phyloP scores from a whole-genome alignment of 768 basidiomycete genomes.

The Tricholomella constricta region DNA sequence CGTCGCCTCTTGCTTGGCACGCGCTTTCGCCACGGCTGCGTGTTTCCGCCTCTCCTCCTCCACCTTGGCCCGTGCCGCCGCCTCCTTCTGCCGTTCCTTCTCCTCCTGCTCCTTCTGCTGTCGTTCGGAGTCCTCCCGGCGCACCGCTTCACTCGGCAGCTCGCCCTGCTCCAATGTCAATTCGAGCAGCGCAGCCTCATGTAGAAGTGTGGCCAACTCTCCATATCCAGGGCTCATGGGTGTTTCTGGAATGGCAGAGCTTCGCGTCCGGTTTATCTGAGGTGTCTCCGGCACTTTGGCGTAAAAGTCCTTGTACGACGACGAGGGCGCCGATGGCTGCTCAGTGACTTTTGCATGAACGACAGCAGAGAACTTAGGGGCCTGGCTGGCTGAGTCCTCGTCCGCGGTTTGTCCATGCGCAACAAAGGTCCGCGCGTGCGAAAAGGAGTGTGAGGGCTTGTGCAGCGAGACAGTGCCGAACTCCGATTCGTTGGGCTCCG shows the following conservation, averaged over 20 bases:
- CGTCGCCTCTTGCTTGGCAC: conserved; percentile 24
- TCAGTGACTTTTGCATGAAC: conserved; percentile 60
- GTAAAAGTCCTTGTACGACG: conserved; percentile 18
- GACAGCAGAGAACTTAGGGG: conserved; percentile 52
- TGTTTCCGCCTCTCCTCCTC: conserved; percentile 28
- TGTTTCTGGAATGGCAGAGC: conserved; percentile 33
- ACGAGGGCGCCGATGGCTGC: conserved; percentile 22
- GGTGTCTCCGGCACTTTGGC: conserved; percentile 28
- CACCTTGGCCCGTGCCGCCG: conserved; percentile 17
- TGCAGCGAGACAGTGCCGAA: conserved; percentile 29
- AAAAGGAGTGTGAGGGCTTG: conserved; percentile 25
- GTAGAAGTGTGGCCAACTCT: conserved; percentile 56
- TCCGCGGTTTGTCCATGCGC: conserved; percentile 1
- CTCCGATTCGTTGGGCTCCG: conserved; percentile 25
- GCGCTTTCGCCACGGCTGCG: conserved; percentile 22
- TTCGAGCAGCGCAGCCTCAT: conserved; percentile 62
- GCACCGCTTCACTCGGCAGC: conserved; percentile 38
- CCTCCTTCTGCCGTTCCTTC: conserved; percentile 14
- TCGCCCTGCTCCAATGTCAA: conserved; percentile 51
- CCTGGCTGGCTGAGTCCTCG: conserved; percentile 2
- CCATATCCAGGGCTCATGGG: conserved; percentile 50
- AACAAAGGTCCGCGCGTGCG: conserved; percentile 16
- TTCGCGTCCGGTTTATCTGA: conserved; percentile 29
- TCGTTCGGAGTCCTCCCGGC: neutral
- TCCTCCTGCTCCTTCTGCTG: conserved; percentile 16